Base-by-base conservation (phyloP, 805 yeast genomes). In the Metschnikowia shivogae region DNA sequence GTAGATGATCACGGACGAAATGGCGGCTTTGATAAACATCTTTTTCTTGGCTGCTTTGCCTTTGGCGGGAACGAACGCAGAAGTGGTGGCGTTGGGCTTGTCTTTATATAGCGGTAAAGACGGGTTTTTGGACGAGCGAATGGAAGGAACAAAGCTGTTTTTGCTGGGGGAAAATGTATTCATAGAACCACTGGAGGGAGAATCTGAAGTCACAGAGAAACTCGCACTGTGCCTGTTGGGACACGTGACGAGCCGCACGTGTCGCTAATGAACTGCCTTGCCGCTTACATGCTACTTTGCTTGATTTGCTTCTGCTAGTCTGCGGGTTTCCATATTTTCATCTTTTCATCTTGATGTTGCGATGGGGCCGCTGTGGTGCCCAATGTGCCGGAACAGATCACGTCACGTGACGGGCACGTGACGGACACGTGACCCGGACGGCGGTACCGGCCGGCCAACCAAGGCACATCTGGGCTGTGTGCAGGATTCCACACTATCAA, bases 61-160 rank as follows among this genome's bases (percentile, higher is more conserved):
- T 26, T 28, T 33, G 19, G 31, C 52, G 35, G 43, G 53, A 5
- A 30, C n/a, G 27, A 50, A 45, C 11, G 47, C 14, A 3, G 54
- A 37, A 3, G 42, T 20, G 12, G 37, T 24, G 9, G 40, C 34
- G 17, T 49, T 35, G n/a, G 55, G 56, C 36, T 54, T 54, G 28
- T 54, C 58, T 37, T 54, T 54, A 39, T 53, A 54, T 14, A 54
- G 37, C 13, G 58, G 58, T 32, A 54, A 46, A 8, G 55, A 29
- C 13, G 39, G 53, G 35, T 32, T 41, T 35, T 40, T 43, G 24
- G 49, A 41, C 17, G 46, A 31, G 34, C 50, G 31, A 44, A 49
- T 46, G 40, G 43, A 39, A 13, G 46, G 39, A 9, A 39, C 31
- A 24, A 45, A 48, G 30, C 39, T 45, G 34, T 45, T 50, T 38